Base-by-base conservation (phyloP, 1,284 basidiomycete species). In the Cutaneotrichosporon cutaneum region DNA sequence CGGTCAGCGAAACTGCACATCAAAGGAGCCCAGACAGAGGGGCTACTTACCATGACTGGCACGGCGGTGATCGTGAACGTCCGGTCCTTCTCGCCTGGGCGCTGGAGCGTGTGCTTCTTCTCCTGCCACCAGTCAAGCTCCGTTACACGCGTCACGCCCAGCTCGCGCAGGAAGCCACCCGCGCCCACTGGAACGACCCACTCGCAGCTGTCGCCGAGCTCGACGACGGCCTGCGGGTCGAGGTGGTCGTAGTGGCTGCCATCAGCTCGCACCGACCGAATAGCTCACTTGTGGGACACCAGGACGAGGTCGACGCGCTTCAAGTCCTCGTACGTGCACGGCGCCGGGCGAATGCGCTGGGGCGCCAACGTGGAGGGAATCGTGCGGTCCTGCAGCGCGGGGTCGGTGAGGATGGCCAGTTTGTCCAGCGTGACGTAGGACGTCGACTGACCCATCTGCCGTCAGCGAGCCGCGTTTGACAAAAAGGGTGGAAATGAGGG, bases 341-440 rank as follows among this genome's bases (percentile, higher is more conserved):
- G 81, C 27, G 79, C 65, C 21, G 80, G 78, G 1, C 79, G 72
- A 51, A 82, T 68, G 21, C 81, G 69, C 36, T 72, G 70, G 5
- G 81, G 81, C 3, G 79, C 80, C 18, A 81, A 63, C 16, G 77
- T 58, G 14, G 76, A 80, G 3, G 73, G 72, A 10, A 82, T 67
- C 0, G 81, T 81, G 33, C 79, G 76, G 54, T 80, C 73, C 42
- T 79, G 78, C 27, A 83, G 79, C 11, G 82, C 81, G 1, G 82
- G 82, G 63, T 83, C 82, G 42, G 82, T 83, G 21, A 83, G 70
- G 52, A 83, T 80, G 18, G 76, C 76, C 13, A 82, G 72, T 18
- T 81, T 81, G 53, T 81, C 77, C 44, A 83, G 70, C 35, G 82
- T 82, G 16, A 83, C 77, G 51, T 81, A 79, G 22, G 78, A 69